A percentile compares a stretch with the other conserved stretches of the same genome.
Conservation (phyloP, 169 alveolate species). For the Plasmodium berghei region DNA sequence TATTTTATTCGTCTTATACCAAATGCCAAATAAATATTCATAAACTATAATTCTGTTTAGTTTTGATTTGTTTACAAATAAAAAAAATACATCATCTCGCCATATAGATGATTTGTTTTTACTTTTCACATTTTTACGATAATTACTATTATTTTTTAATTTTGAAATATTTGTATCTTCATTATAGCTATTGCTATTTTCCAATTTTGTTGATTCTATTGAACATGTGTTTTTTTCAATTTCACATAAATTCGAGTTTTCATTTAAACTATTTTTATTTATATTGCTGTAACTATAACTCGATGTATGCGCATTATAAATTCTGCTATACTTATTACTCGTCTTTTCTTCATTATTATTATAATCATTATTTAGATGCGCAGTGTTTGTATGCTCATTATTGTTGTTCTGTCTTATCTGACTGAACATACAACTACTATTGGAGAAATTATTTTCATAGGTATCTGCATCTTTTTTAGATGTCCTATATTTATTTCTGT, state of each 20-base stretch:
- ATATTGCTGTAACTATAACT: too few relatives aligned
- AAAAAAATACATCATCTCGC: constrained; percentile 55
- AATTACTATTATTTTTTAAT: background rate
- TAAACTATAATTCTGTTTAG: constrained; percentile 16
- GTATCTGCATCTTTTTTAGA: background rate
- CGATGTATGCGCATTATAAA: too few relatives aligned
- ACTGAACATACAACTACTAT: background rate
- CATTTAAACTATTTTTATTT: too few relatives aligned
- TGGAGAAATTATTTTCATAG: background rate
- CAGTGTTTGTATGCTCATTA: background rate
- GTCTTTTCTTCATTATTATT: background rate
- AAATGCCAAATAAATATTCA: constrained; percentile 20
- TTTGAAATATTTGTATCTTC: background rate
- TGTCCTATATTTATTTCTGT: constrained; percentile 11
- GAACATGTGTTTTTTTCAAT: background rate
- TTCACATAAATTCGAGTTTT: too few relatives aligned
- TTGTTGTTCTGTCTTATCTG: background rate
- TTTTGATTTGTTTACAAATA: constrained; percentile 37
- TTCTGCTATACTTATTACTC: background rate
- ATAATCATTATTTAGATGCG: background rate
- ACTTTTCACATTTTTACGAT: background rate
- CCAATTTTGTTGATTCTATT: background rate
- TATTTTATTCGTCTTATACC: constrained; percentile 58
- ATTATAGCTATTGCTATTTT: background rate
- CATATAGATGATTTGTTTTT: constrained; percentile 9